Evolutionary conservation across 306 rosid genomes (phyloP).

Genomic region (Cucumis hystrix): DNA sequence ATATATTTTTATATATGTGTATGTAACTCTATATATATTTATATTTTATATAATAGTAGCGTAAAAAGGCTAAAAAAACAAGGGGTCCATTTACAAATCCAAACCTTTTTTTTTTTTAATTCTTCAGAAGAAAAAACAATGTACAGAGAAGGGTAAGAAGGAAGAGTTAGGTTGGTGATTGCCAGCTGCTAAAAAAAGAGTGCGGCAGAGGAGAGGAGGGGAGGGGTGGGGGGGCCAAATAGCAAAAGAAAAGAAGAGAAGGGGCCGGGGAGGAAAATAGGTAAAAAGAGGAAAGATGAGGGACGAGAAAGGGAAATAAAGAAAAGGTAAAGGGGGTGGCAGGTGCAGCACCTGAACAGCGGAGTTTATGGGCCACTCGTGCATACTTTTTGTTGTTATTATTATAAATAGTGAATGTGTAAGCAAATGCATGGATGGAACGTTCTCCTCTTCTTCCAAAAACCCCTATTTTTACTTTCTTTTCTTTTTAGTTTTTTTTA

Average conservation of each 20-base stretch:
- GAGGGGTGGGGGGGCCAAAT: neutral
- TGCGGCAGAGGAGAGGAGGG: neutral
- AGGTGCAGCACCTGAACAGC: slow-evolving; percentile 39
- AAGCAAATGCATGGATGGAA: slow-evolving; percentile 46
- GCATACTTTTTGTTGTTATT: slow-evolving; percentile 17
- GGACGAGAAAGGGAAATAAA: neutral
- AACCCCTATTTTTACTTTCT: neutral
- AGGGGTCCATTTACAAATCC: neutral
- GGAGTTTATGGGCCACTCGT: slow-evolving; percentile 37
- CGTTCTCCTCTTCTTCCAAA: slow-evolving; percentile 22
- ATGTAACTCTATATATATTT: too few species aligned
- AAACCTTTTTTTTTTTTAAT: neutral
- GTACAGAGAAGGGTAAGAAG: neutral
- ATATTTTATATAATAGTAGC: too few species aligned
- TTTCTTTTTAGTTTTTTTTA: neutral
- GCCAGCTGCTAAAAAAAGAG: slow-evolving; percentile 15
- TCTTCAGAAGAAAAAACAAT: neutral
- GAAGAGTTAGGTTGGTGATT: slow-evolving; percentile 1
- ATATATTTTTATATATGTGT: too few species aligned
- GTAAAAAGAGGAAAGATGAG: neutral
- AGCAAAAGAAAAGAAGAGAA: neutral
- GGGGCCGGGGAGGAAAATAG: neutral
- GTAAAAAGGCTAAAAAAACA: neutral
- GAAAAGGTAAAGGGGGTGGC: neutral
- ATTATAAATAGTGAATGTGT: neutral